Evolutionary conservation across 768 basidiomycete genomes (phyloP).

Genomic region (Amanita brunnescens): DNA sequence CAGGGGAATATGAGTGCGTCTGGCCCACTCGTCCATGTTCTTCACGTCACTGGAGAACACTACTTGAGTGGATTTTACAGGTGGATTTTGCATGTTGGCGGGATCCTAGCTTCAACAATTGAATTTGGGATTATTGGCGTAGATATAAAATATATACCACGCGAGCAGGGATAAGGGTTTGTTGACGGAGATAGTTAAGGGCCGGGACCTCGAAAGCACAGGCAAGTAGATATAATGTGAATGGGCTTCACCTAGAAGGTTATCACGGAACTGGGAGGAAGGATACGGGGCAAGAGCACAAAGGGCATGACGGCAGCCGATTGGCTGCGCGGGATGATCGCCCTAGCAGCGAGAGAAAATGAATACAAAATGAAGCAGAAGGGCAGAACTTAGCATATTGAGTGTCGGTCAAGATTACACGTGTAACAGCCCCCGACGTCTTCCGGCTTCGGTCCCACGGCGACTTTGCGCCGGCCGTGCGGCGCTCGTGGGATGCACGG

Average conservation of each 20-base stretch:
- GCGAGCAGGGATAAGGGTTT: constrained; percentile 8
- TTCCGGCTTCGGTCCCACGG: constrained; percentile 18
- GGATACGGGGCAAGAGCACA: constrained; percentile 23
- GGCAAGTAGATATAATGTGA: constrained; percentile 9
- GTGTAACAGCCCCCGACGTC: constrained; percentile 59
- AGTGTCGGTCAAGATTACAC: constrained; percentile 67
- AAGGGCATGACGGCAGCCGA: constrained; percentile 26
- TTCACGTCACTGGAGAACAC: constrained; percentile 73
- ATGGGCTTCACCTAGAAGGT: constrained; percentile 10
- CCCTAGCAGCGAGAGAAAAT: constrained; percentile 44
- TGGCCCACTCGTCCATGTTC: constrained; percentile 80
- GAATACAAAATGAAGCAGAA: constrained; percentile 36
- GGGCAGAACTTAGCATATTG: constrained; percentile 30
- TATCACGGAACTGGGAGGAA: constrained; percentile 17
- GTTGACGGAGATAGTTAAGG: constrained; percentile 4
- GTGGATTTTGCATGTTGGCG: constrained; percentile 21
- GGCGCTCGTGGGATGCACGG: neutral
- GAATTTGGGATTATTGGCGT: neutral
- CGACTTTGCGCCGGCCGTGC: neutral
- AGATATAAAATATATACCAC: constrained; percentile 5
- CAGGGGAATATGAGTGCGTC: constrained; percentile 69
- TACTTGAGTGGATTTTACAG: constrained; percentile 33
- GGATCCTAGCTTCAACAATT: constrained; percentile 1
- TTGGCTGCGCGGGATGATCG: constrained; percentile 19
- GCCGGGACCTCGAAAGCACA: neutral